These are phyloP conservation scores for Tulasnella sp. DNA, from an alignment of 768 basidiomycete species.

Conservation along the genomic window DNA sequence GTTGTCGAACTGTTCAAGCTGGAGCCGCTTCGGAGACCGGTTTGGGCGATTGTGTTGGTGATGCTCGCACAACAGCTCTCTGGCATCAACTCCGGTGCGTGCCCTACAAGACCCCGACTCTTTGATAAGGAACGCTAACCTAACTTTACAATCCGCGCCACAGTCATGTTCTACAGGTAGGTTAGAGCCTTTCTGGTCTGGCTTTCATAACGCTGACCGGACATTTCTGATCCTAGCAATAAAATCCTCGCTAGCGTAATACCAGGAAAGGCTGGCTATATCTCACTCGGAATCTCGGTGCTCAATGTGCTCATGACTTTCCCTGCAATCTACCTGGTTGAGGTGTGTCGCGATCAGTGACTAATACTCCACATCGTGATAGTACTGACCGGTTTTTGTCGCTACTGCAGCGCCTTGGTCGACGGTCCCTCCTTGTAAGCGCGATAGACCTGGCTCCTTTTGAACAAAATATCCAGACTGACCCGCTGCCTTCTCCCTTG, in stretches of 20 bases:
- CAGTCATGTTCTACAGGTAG: constrained; percentile 17
- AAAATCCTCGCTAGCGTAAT: constrained; percentile 13
- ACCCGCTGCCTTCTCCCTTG: neutral
- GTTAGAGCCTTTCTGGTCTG: neutral
- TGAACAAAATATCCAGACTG: constrained; percentile 21
- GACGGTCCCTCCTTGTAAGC: constrained; percentile 25
- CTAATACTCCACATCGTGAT: too few relatives aligned
- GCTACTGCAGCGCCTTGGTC: constrained; percentile 11
- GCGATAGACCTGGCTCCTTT: constrained; percentile 22
- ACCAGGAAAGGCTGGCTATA: constrained; percentile 14
- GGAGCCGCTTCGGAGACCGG: neutral
- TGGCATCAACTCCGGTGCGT: constrained; percentile 24
- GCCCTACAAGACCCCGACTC: neutral
- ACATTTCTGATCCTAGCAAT: constrained; percentile 7
- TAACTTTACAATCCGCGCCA: neutral
- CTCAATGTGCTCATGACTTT: constrained; percentile 36
- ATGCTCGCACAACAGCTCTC: constrained; percentile 13
- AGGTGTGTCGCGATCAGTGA: constrained; percentile 23
- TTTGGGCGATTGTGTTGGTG: neutral
- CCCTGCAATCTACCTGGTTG: constrained; percentile 31
- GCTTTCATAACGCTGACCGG: neutral
- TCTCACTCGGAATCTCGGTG: constrained; percentile 19
- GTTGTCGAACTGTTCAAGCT: constrained; percentile 40
- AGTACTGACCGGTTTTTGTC: too few relatives aligned
- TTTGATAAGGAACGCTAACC: neutral